Percentiles rank a stretch among this genome's conserved stretches.
These are phyloP conservation scores for Cytospora mali DNA, from an alignment of 2,329 filamentous ascomycete species.

Conservation along the genomic window DNA sequence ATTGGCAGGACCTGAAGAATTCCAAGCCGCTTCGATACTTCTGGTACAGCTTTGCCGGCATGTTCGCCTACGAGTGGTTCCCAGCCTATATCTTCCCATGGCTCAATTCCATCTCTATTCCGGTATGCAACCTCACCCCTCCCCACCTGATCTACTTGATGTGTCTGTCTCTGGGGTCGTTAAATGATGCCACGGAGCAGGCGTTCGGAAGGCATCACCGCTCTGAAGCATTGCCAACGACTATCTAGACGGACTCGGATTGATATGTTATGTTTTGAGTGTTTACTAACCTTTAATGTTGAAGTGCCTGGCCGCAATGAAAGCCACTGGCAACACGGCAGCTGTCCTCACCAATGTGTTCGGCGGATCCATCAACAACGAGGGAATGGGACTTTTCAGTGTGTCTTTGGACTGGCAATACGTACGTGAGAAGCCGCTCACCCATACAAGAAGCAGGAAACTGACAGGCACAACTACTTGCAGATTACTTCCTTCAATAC, in stretches of 20 bases:
- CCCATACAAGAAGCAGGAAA: neutral
- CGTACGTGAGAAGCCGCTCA: constrained; percentile 44
- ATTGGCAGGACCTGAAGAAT: constrained; percentile 54
- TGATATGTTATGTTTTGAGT: accelerated
- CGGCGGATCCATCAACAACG: constrained; percentile 54
- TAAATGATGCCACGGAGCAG: neutral
- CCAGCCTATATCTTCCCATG: constrained; percentile 59
- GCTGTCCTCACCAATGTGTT: constrained; percentile 50
- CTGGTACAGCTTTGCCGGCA: constrained; percentile 52
- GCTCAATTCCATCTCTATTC: constrained; percentile 58
- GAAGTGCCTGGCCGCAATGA: constrained; percentile 53
- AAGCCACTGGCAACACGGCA: constrained; percentile 50
- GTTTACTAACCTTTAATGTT: neutral
- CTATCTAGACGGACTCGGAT: neutral
- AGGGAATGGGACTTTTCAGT: constrained; percentile 53
- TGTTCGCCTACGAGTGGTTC: constrained; percentile 55
- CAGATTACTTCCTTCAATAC: constrained; percentile 58
- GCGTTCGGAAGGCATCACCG: neutral
- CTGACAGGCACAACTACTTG: constrained; percentile 3
- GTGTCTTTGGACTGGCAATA: constrained; percentile 60
- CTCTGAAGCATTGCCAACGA: neutral
- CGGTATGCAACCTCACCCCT: constrained; percentile 30
- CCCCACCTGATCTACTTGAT: neutral
- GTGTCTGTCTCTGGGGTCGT: neutral
- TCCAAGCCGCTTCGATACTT: constrained; percentile 55